phyloP scores from a whole-genome alignment of 768 basidiomycete genomes.

The Clitopilus hobsonii region DNA sequence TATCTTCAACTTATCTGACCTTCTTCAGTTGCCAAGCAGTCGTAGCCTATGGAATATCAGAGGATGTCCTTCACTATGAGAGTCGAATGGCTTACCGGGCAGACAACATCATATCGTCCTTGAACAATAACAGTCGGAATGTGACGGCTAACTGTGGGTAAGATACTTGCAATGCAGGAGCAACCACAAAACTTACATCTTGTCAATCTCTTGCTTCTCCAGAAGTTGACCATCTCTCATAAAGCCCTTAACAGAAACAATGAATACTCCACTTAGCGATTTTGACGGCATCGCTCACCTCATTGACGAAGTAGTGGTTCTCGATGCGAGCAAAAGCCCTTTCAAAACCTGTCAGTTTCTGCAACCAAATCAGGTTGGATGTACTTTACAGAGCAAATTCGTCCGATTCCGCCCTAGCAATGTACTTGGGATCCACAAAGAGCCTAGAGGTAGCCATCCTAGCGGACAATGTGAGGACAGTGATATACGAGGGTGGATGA shows the following conservation, averaged over 20 bases:
- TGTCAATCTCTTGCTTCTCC: slow-evolving; percentile 78
- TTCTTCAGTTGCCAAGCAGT: slow-evolving; percentile 82
- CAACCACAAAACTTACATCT: slow-evolving; percentile 53
- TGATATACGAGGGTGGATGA: background rate
- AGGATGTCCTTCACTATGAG: background rate
- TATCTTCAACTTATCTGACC: no score
- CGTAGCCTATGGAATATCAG: slow-evolving; percentile 45
- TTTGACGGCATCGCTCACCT: slow-evolving; percentile 32
- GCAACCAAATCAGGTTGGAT: no score
- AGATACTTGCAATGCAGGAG: background rate
- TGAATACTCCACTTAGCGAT: background rate
- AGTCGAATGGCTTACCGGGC: slow-evolving; percentile 54
- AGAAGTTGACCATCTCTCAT: slow-evolving; percentile 87
- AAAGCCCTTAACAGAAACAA: slow-evolving; percentile 56
- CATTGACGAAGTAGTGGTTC: slow-evolving; percentile 88
- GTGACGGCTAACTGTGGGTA: slow-evolving; percentile 56
- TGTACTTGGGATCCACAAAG: slow-evolving; percentile 59
- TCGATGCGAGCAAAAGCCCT: slow-evolving; percentile 88
- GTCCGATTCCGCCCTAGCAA: slow-evolving; percentile 67
- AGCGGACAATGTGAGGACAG: background rate
- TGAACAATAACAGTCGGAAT: slow-evolving; percentile 82
- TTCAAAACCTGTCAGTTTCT: background rate
- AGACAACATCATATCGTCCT: slow-evolving; percentile 87
- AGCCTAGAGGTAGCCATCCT: slow-evolving; percentile 85
- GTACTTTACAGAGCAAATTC: slow-evolving; percentile 62